Evolutionary conservation across 331 rosid genomes (phyloP), one percentile per base, ranked within the genome.

Genomic region (Quercus lobata): DNA sequence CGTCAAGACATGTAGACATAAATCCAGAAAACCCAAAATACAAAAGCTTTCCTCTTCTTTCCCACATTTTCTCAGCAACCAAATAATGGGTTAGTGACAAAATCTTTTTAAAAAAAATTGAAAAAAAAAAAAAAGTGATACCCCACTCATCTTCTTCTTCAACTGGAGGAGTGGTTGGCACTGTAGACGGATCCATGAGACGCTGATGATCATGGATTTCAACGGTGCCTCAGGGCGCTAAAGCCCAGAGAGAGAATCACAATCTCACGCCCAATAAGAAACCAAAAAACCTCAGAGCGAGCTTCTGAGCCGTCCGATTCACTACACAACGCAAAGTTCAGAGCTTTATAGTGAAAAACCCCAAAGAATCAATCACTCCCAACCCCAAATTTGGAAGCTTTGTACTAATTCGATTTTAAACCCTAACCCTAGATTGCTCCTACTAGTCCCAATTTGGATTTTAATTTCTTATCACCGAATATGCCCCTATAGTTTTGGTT

Each of bases 131-230:
- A 56, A 82, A 71, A 0, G 2, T 1, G 65, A 75, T 93, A 96
- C 99, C 99, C 99, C 99, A 93, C 90, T 92, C 99, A 53, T 93
- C 97, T 83, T 92, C 90, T 80, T 79, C 89, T 74, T 93, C 90
- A 76, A 77, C 49, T 16, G 90, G 81, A 83, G 86, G 84, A 79
- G 82, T 69, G 80, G 85, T 78, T 75, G 35, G 93, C 81, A 88
- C 69, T 72, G 94, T 78, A 79, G 91, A 89, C 17, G 90, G 91
- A 81, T 96, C 98, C 98, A 94, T 94, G 34, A 85, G 55, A 87
- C 79, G 85, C 86, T 79, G 91, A 88, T 29, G 96, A 94, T 82
- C 97, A 94, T 94, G 94, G 98, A 93, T 89, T 86, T 89, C 84
- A 85, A 35, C 71, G 63, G 77, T 15, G 0, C 49, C 77, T 79